Conservation (phyloP, 768 basidiomycete genomes). For the Paxillus involutus region DNA sequence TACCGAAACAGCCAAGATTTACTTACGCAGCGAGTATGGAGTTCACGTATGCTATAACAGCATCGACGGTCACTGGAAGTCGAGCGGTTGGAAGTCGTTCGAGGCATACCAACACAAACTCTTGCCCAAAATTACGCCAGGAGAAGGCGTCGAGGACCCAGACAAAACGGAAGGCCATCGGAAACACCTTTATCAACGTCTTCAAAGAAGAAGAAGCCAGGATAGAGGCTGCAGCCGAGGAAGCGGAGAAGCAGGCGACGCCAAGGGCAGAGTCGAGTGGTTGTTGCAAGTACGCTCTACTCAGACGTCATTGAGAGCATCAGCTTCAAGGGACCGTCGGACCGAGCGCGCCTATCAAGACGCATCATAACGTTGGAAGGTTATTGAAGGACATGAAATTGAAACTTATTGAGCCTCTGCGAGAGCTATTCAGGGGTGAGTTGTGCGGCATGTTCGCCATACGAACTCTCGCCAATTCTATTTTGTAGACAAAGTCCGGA, state of each 20-base stretch:
- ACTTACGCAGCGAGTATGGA: too few species aligned
- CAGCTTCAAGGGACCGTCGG: conserved; percentile 99
- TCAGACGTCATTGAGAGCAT: conserved; percentile 99
- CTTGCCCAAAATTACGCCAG: too few species aligned
- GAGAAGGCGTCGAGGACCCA: conserved; percentile 91
- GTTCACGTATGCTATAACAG: too few species aligned
- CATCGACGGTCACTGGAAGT: too few species aligned
- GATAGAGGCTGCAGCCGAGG: conserved; percentile 80
- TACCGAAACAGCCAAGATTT: too few species aligned
- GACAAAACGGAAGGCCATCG: conserved; percentile 99
- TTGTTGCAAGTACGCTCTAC: conserved; percentile 96
- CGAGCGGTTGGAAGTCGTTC: too few species aligned
- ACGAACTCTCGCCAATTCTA: not conserved
- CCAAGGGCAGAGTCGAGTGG: conserved; percentile 95
- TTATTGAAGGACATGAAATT: conserved; percentile 97
- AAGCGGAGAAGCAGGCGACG: conserved; percentile 66
- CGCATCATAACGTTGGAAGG: conserved; percentile 98
- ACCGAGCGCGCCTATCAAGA: conserved; percentile 98
- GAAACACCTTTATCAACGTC: conserved; percentile 97
- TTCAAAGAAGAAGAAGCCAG: conserved; percentile 94
- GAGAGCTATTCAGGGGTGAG: conserved; percentile 97
- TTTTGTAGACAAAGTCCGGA: conserved; percentile 86
- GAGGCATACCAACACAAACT: too few species aligned
- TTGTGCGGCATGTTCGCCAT: not conserved
- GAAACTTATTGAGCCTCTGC: conserved; percentile 95